Conservation (phyloP, 176 grass and related monocot species). For the Miscanthus lutarioriparius region DNA sequence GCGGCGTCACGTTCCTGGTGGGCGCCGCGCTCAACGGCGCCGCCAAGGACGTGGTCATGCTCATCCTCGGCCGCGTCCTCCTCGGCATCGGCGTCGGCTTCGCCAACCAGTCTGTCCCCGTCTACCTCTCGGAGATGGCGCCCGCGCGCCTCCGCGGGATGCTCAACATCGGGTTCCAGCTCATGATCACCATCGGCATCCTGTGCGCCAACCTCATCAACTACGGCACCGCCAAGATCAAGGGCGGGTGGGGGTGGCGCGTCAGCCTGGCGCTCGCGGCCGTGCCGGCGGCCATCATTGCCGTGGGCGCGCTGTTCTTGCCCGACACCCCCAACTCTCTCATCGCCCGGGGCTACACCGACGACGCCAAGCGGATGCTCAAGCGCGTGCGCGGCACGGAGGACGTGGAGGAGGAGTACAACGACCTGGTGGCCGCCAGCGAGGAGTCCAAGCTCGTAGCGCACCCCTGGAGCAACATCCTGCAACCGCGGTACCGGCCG, state of each 20-base stretch:
- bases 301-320: slow-evolving; percentile 82
- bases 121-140: slow-evolving; percentile 97
- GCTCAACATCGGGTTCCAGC: slow-evolving; percentile 97
- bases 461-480: slow-evolving; percentile 78
- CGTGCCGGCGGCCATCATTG: slow-evolving; percentile 78
- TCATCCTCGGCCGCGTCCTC: slow-evolving; percentile 91
- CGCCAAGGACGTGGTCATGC: slow-evolving; percentile 61
- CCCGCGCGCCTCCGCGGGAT: slow-evolving; percentile 82
- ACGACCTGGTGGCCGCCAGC: slow-evolving; percentile 71
- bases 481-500: slow-evolving; percentile 53
- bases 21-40: slow-evolving; percentile 79
- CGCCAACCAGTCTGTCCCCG: slow-evolving; percentile 92
- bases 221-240: slow-evolving; percentile 84
- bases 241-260: slow-evolving; percentile 82
- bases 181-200: slow-evolving; percentile 96
- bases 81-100: slow-evolving; percentile 94
- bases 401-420: slow-evolving; percentile 78
- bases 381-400: slow-evolving; percentile 82
- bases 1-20: slow-evolving; percentile 81
- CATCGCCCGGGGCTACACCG: slow-evolving; percentile 71
- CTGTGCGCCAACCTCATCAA: slow-evolving; percentile 82
- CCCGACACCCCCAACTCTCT: slow-evolving; percentile 96
- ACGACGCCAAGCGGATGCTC: slow-evolving; percentile 67
- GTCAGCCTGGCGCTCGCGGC: slow-evolving; percentile 81
- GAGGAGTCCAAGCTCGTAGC: slow-evolving; percentile 67